These are phyloP conservation scores for Ramaria sp. DNA, from an alignment of 768 basidiomycete genomes.

Conservation along the genomic window DNA sequence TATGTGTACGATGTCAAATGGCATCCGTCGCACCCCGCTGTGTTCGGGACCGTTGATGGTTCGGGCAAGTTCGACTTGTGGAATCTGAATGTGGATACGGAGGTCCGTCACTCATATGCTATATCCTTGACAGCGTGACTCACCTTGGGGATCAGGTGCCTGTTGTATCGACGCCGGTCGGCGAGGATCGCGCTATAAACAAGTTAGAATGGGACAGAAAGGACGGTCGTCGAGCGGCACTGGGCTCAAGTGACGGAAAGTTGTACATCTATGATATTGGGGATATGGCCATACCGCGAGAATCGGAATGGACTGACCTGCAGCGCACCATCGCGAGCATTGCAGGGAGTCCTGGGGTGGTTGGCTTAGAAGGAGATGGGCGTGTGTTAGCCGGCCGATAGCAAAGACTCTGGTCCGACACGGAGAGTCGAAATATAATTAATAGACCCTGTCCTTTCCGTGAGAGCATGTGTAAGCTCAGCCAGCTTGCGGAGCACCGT, in stretches of 20 bases:
- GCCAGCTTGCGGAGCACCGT: neutral
- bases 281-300: slow-evolving; percentile 78
- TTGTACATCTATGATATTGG: slow-evolving; percentile 94
- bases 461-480: slow-evolving; percentile 4
- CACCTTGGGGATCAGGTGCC: slow-evolving; percentile 53
- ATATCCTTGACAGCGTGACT: neutral
- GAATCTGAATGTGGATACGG: slow-evolving; percentile 95
- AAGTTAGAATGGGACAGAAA: slow-evolving; percentile 93
- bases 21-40: slow-evolving; percentile 91
- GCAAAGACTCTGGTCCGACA: neutral
- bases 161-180: slow-evolving; percentile 74
- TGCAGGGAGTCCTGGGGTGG: slow-evolving; percentile 18
- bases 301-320: slow-evolving; percentile 89
- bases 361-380: neutral
- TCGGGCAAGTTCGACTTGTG: slow-evolving; percentile 93
- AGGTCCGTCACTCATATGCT: slow-evolving; percentile 43
- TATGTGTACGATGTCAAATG: slow-evolving; percentile 98
- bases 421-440: neutral
- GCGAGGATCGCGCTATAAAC: slow-evolving; percentile 78
- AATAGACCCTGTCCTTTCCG: neutral
- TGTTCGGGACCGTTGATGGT: slow-evolving; percentile 91
- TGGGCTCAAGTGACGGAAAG: slow-evolving; percentile 88
- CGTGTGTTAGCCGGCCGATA: slow-evolving; percentile 6
- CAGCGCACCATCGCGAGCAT: slow-evolving; percentile 77
- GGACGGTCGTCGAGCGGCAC: slow-evolving; percentile 79